Base-by-base conservation (phyloP, 1,284 basidiomycete genomes). In the Ceratobasidium sp. region DNA sequence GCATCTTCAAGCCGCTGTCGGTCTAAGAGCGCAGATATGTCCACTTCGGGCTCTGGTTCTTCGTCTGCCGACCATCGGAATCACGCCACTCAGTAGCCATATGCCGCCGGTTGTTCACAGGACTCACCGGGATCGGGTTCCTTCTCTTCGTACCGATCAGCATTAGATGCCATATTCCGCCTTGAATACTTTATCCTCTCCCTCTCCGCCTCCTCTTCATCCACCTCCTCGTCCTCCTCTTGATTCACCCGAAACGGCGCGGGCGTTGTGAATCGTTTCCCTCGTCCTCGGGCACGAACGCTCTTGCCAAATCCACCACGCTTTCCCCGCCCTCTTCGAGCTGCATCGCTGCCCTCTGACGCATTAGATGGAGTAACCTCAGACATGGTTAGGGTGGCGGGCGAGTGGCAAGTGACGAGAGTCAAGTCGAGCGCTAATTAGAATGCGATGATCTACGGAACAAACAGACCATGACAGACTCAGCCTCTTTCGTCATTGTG, bases 71-170 rank as follows among this genome's bases (percentile, higher is more conserved):
- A 44, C n/a, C 90, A 90, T 93, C 75, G 2, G 47, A 51, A 41
- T 47, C 44, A 63, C 47, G 14, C 31, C 41, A 19, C 29, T 31
- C 15, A 22, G 11, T 47, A 31, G 14, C 33, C 60, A 54, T 31
- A 50, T 36, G 67, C 27, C 24, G n/a, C 76, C 31, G 22, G 50
- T 11, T 33, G 17, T 27, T 41, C 22, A 22, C n/a, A 3, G 56
- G 31, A 83, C 86, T 29, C 77, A 89, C 92, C 91, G 80, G 88
- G 87, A 54, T 73, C 71, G 44, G 59, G 71, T 74, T 89, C 89
- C 27, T 87, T 86, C 81, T 93, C 92, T 22, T 80, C 85, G 79
- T 93, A 93, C 72, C 91, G 85, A 84, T 93, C 91, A 0, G 84
- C 89, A 79, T 93, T 93, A 7, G 89, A 86, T 11, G 85, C 89